Conservation (phyloP, 768 basidiomycete species). For the Tricholoma furcatifolium region DNA sequence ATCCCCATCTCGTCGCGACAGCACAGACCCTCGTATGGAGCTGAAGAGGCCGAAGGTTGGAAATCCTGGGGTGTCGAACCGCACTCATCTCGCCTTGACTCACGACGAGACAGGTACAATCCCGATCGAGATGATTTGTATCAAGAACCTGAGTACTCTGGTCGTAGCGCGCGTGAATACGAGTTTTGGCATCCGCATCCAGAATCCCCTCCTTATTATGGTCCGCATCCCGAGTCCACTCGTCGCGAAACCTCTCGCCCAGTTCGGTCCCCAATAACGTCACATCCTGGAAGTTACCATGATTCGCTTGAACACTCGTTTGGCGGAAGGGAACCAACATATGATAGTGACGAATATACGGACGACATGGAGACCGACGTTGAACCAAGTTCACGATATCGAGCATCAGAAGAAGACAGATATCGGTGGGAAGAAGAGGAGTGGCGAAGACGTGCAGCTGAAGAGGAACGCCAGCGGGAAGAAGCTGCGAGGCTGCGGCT, state of each 20-base stretch:
- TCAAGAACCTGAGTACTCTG: slow-evolving; percentile 12
- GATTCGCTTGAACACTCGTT: slow-evolving; percentile 17
- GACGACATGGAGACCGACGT: slow-evolving; percentile 14
- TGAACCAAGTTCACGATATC: slow-evolving; percentile 4
- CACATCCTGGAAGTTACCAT: slow-evolving; percentile 17
- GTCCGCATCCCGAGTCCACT: slow-evolving; percentile 11
- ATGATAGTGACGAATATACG: slow-evolving; percentile 19
- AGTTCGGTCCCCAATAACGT: slow-evolving; percentile 15
- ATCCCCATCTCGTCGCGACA: slow-evolving; percentile 16
- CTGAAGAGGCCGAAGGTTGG: slow-evolving; percentile 16
- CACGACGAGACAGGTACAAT: slow-evolving; percentile 13
- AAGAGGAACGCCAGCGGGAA: slow-evolving; percentile 17
- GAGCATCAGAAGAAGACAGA: slow-evolving; percentile 8
- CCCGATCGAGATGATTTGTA: slow-evolving; percentile 6
- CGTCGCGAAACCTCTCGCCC: slow-evolving; percentile 10
- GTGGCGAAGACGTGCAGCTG: slow-evolving; percentile 3
- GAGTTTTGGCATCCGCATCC: slow-evolving; percentile 6
- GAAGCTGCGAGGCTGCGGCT: slow-evolving; percentile 10
- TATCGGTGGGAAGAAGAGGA: slow-evolving; percentile 7
- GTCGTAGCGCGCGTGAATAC: slow-evolving; percentile 10
- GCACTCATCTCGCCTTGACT: slow-evolving; percentile 8
- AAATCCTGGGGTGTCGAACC: slow-evolving; percentile 13
- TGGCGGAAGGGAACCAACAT: slow-evolving; percentile 16
- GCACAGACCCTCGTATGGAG: slow-evolving; percentile 11
- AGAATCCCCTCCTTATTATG: slow-evolving; percentile 8